These are phyloP conservation scores for Daedalea quercina DNA, from an alignment of 768 basidiomycete species.

Conservation along the genomic window DNA sequence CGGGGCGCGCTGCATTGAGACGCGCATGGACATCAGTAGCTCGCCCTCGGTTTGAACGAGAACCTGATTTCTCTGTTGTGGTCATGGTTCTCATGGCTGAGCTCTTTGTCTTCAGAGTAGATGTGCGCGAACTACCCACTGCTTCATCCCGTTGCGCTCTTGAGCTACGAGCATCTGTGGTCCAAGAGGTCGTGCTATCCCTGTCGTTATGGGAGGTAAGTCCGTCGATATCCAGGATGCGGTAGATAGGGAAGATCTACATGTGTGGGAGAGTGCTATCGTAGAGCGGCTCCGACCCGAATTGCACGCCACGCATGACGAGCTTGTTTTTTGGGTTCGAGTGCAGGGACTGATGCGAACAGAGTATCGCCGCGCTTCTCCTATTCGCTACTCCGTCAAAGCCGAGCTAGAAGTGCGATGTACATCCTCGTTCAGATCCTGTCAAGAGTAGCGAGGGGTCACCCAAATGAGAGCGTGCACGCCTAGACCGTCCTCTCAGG, in stretches of 20 bases:
- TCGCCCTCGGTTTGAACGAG: constrained; percentile 53
- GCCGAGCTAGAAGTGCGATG: constrained; percentile 18
- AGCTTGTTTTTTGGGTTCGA: constrained; percentile 19
- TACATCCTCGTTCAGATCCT: neutral
- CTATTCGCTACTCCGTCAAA: constrained; percentile 20
- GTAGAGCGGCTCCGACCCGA: constrained; percentile 20
- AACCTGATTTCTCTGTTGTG: constrained; percentile 49
- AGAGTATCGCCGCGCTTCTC: constrained; percentile 16
- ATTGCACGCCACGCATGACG: constrained; percentile 19
- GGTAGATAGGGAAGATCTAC: constrained; percentile 3
- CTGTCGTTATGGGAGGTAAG: constrained; percentile 23
- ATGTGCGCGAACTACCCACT: constrained; percentile 82
- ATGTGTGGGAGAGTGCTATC: constrained; percentile 15
- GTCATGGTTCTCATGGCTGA: constrained; percentile 69
- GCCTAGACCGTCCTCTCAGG: constrained; percentile 58
- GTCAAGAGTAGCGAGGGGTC: constrained; percentile 9
- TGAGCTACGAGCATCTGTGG: constrained; percentile 54
- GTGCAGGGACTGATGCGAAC: constrained; percentile 19
- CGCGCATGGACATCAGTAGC: constrained; percentile 34
- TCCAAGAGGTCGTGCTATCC: constrained; percentile 65
- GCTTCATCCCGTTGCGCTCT: constrained; percentile 50
- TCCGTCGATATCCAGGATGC: neutral
- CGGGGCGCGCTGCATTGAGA: too few relatives aligned
- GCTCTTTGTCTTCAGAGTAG: constrained; percentile 57
- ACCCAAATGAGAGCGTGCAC: constrained; percentile 76